Evolutionary conservation across 2,329 filamentous ascomycete genomes (phyloP), one percentile per base, ranked within the genome.

Genomic region (Neopestalotiopsis rosae): DNA sequence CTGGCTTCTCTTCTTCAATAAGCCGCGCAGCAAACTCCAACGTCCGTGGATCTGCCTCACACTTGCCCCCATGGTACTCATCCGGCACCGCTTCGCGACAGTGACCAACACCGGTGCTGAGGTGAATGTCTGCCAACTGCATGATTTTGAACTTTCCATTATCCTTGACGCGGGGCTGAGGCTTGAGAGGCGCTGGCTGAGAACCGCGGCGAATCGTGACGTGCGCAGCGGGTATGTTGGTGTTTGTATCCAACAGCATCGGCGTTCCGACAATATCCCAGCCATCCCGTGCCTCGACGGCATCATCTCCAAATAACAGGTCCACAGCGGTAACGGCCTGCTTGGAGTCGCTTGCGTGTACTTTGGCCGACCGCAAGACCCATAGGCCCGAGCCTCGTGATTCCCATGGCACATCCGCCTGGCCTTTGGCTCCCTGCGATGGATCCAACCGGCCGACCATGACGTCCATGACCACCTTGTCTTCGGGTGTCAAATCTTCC

Each of bases 81-180:
- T 90, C 88, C 0, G 95, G 95, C 73, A 95, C 87, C n/a, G 94
- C 89, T 74, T 99, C 94, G 72, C 96, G 90, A 77, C 96, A 99
- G 59, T 82, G 82, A 10, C 96, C 96, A 5, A 95, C 86, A 10
- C 95, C 96, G 2, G 96, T 99, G 76, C 94, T 95, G 68, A 99
- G 83, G 80, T 99, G 96, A 70, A 98, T 83, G 82, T 99, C 96
- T n/a, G 94, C 92, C 67, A 97, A 86, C 81, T 99, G 96, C 87
- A 99, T 90, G 72, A 99, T 97, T 84, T 98, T 98, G 85, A 98
- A 98, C 74, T 92, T 94, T 38, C 95, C 96, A 78, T 96, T 94
- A 71, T 97, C 94, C 58, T 89, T 88, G 71, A 99, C 94, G 69
- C 93, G 89, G 12, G 92, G 93, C 52, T 89, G 84, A 0, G 93